Conservation (phyloP, 106 monocot genomes). For the Dendrobium huoshanense region DNA sequence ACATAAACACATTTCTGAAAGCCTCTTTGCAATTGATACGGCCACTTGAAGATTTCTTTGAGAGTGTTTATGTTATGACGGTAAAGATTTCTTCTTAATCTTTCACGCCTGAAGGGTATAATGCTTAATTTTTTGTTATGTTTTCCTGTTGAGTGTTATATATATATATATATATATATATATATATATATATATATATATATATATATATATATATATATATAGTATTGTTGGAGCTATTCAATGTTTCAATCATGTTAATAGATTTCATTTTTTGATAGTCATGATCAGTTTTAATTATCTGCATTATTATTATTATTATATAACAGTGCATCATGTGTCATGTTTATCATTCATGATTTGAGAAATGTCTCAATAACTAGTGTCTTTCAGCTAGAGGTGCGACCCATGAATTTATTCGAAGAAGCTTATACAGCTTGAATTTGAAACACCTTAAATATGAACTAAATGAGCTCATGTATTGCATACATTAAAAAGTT, state of each 20-base stretch:
- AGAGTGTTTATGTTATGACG: slow-evolving; percentile 88
- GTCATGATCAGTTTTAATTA: background rate
- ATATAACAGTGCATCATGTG: background rate
- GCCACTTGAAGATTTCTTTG: slow-evolving; percentile 89
- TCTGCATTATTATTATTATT: background rate
- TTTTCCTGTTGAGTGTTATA: too few relatives aligned
- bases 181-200: too few relatives aligned
- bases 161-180: too few relatives aligned
- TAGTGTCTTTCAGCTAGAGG: too few relatives aligned
- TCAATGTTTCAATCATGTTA: background rate
- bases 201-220: too few relatives aligned
- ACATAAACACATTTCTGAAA: slow-evolving; percentile 41
- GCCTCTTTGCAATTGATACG: slow-evolving; percentile 53
- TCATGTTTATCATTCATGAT: background rate
- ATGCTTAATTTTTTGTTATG: too few relatives aligned
- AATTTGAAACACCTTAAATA: too few relatives aligned
- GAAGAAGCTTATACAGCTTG: too few relatives aligned
- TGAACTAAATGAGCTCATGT: too few relatives aligned
- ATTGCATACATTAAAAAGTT: too few relatives aligned
- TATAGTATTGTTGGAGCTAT: background rate
- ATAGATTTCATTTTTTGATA: background rate
- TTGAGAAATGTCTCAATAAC: too few relatives aligned
- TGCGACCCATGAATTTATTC: too few relatives aligned
- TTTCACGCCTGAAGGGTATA: background rate
- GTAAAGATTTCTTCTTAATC: slow-evolving; percentile 30